Percentiles rank a stretch among this genome's conserved stretches.
These are phyloP conservation scores for Sanghuangporus sanghuang DNA, from an alignment of 1,284 basidiomycete species.

Conservation along the genomic window DNA sequence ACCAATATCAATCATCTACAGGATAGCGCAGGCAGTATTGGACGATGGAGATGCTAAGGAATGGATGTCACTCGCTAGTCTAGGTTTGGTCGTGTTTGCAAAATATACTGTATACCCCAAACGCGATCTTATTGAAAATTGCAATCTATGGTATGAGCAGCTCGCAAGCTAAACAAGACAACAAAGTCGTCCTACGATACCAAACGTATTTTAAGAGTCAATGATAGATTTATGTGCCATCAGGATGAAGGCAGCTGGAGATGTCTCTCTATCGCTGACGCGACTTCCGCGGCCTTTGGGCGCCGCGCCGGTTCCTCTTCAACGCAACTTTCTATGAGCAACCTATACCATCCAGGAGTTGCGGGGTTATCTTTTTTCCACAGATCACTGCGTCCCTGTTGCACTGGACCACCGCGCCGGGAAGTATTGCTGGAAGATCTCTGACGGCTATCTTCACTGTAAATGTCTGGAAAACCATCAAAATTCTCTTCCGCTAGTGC, in stretches of 20 bases:
- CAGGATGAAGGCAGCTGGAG: background rate
- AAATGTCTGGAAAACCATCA: conserved; percentile 1
- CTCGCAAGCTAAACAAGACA: background rate
- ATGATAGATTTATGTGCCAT: background rate
- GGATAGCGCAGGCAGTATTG: background rate
- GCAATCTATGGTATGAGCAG: background rate
- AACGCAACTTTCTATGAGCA: conserved; percentile 5
- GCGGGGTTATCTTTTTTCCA: background rate
- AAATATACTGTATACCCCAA: no score
- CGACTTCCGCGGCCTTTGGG: conserved; percentile 7
- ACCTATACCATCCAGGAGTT: conserved; percentile 5
- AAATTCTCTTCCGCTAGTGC: conserved; percentile 10
- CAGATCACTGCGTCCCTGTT: background rate
- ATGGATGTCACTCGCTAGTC: background rate
- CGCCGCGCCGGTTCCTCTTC: conserved; percentile 6
- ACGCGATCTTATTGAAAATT: background rate
- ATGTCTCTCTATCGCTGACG: background rate
- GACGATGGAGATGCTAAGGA: background rate
- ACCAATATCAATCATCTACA: background rate
- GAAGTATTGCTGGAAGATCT: background rate
- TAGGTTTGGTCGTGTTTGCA: no score
- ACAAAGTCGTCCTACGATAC: background rate
- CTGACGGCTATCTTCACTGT: background rate
- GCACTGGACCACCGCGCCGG: background rate
- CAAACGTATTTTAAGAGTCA: background rate